A percentile compares a stretch with the other conserved stretches of the same genome.
These are phyloP conservation scores for Trametes elegans DNA, from an alignment of 768 basidiomycete genomes.

Conservation along the genomic window DNA sequence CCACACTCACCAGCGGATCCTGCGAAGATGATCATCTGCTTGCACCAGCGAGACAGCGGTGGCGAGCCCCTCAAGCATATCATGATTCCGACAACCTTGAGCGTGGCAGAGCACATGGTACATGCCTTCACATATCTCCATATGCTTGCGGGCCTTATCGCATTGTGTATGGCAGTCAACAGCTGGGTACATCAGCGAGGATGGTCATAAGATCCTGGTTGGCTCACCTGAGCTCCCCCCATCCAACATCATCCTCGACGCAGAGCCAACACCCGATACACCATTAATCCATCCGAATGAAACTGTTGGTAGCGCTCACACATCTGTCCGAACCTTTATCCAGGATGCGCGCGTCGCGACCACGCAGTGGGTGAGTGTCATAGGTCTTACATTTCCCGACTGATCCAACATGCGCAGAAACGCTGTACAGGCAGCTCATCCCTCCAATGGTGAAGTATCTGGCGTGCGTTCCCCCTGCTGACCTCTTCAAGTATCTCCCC, in stretches of 20 bases:
- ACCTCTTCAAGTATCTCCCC: conserved; percentile 75
- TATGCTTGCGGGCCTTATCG: neutral
- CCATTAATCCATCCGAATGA: conserved; percentile 33
- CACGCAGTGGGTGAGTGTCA: conserved; percentile 65
- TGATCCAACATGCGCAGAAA: conserved; percentile 40
- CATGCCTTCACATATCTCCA: conserved; percentile 17
- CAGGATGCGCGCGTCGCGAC: conserved; percentile 75
- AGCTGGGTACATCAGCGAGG: conserved; percentile 69
- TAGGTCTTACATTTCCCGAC: neutral
- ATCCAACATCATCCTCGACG: conserved; percentile 72
- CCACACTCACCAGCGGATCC: conserved; percentile 79
- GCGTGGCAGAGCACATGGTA: conserved; percentile 72
- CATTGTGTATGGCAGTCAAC: neutral
- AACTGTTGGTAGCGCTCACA: neutral
- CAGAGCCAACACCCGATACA: conserved; percentile 66
- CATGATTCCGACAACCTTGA: conserved; percentile 78
- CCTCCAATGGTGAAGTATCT: conserved; percentile 59
- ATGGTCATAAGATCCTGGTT: conserved; percentile 62
- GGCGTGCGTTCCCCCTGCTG: conserved; percentile 60
- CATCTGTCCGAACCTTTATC: conserved; percentile 77
- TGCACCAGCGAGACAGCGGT: conserved; percentile 53
- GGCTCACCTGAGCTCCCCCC: conserved; percentile 63
- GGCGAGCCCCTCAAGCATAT: conserved; percentile 59
- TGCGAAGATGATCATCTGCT: conserved; percentile 66
- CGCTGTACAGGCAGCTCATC: conserved; percentile 55